Evolutionary conservation across 768 basidiomycete genomes (phyloP), one percentile per base, ranked within the genome.

Genomic region (Russula brevipes): DNA sequence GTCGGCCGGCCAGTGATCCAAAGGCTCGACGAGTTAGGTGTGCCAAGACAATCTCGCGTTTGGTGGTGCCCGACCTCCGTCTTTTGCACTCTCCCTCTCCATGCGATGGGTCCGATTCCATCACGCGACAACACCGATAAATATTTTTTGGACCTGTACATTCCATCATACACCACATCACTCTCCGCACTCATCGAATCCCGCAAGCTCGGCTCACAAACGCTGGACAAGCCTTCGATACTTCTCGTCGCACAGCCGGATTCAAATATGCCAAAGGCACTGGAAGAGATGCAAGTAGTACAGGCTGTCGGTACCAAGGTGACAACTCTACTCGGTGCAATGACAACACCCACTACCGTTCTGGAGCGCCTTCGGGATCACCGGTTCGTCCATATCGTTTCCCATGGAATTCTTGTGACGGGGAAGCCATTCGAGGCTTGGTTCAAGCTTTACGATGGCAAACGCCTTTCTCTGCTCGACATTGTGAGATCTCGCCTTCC

Each of bases 61-160:
- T 52, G 51, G 51, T 36, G 33, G 51, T 52, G 51, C 8, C 52
- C 54, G 2, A 59, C 58, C 16, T 51, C 49, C 2, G 58, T n/a
- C 1, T 51, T 51, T 31, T 51, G 58, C n/a, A 51, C 49, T 9
- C 58, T 59, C 33, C 58, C 58, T 2, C 50, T 59, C 8, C 58
- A 59, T 11, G 50, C 58, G 30, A 59, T 59, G 49, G 58, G 58
- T 16, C 58, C 58, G 16, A 59, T 59, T 12, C 31, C 49, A 9
- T 59, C 58, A 5, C 39, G 24, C 2, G 3, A 1, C 3, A 39
- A 41, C 17, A 1, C 30, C 1, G 2, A 1, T 11, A 31, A 5
- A 11, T 59, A 59, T 30, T 59, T 59, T n/a, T 8, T 42, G 46
- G 46, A 42, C 51, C 17, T 52, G 10, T 52, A 52, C 33, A 52